Base-by-base conservation (phyloP, 768 basidiomycete genomes). In the Suillus paluster region DNA sequence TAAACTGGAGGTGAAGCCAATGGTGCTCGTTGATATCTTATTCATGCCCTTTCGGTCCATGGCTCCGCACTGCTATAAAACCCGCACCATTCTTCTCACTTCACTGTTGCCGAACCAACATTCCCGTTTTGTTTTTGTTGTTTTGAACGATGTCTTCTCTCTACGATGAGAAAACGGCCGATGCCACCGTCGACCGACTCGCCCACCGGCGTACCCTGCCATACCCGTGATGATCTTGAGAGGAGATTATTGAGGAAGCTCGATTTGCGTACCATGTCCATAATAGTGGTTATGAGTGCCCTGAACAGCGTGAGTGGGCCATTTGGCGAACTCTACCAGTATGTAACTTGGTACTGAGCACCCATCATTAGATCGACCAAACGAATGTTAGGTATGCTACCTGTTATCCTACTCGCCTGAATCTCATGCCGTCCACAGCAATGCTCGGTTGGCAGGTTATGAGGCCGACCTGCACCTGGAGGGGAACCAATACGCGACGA, bases 381-480 rank as follows among this genome's bases (percentile, higher is more conserved):
- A 55, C 25, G 8, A 63, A 59, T 39, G 58, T 42, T 19, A 36
- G 23, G 62, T 63, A 41, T 9, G 38, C 25, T 45, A 15, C 30
- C 4, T 30, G 30, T 30, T 30, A 30, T 30, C 30, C 30, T 30
- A 30, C 30, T 30, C 30, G 30, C 27, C 17, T 14, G 44, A 23
- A 10, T 19, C 25, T 57, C 21, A 55, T n/a, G 12, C 23, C 11
- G 19, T 50, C n/a, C 15, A 41, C 21, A 63, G 62, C 33, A 33
- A 41, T 52, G 70, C 70, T 8, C 66, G 70, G 19, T 64, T 71
- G 9, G 62, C 67, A 61, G 70, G 70, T 38, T 62, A 70, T 27
- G 63, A 71, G 46, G 33, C 53, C 6, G 70, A 70, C 55, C 55
- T 71, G 41, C 64, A 67, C 30, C 68, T 71, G 25, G 44, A 53